Evolutionary conservation across 176 grass and related monocot species (phyloP).

Genomic region (Otatea glauca): DNA sequence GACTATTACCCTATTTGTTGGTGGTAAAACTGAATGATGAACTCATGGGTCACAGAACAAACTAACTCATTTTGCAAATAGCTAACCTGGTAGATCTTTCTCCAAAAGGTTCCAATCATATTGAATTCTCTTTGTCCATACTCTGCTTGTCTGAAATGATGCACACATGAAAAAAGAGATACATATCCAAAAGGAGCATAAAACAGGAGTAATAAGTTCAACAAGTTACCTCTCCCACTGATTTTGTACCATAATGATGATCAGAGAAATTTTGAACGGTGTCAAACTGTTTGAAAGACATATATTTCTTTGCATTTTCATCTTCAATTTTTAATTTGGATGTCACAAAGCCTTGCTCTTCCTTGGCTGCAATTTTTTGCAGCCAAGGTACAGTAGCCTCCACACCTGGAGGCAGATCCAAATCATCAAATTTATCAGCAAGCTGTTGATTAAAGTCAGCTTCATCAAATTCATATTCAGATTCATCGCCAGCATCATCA

Average conservation of each 20-base stretch:
- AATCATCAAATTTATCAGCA: slow-evolving; percentile 78
- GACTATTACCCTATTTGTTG: not conserved
- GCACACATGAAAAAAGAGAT: slow-evolving; percentile 1
- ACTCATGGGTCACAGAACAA: not conserved
- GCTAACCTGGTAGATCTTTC: slow-evolving; percentile 84
- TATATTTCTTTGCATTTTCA: slow-evolving; percentile 66
- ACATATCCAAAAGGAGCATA: slow-evolving; percentile 25
- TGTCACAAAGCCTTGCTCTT: not conserved
- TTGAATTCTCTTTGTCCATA: slow-evolving; percentile 81
- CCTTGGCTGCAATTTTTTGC: slow-evolving; percentile 43
- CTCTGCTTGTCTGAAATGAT: slow-evolving; percentile 62
- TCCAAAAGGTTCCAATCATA: slow-evolving; percentile 91
- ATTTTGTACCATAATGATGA: slow-evolving; percentile 53
- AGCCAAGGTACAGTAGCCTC: slow-evolving; percentile 79
- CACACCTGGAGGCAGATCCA: slow-evolving; percentile 80
- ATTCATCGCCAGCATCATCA: slow-evolving; percentile 42
- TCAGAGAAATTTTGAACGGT: slow-evolving; percentile 76
- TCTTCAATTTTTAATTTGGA: slow-evolving; percentile 45
- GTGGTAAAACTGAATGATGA: not conserved
- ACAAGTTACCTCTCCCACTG: slow-evolving; percentile 49
- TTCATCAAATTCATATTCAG: slow-evolving; percentile 59
- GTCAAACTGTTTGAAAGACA: slow-evolving; percentile 74
- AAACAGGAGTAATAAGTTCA: slow-evolving; percentile 33
- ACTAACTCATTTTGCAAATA: not conserved
- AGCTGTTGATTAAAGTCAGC: slow-evolving; percentile 59